These are phyloP conservation scores for Phaeosphaeriaceae sp. DNA, from an alignment of 2,329 filamentous ascomycete genomes.

Conservation along the genomic window DNA sequence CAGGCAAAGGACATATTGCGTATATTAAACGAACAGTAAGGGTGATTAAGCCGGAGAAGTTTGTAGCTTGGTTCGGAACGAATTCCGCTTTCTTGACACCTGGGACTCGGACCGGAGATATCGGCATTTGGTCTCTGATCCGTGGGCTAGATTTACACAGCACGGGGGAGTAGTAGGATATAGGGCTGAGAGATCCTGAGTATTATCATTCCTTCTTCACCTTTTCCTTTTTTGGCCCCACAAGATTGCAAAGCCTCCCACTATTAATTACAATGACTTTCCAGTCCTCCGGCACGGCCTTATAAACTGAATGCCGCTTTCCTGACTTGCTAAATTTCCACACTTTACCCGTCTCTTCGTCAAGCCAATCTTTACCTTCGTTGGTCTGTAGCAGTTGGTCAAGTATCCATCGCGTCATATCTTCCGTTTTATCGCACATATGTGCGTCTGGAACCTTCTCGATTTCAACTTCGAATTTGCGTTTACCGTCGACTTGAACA, in stretches of 20 bases:
- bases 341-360: constrained; percentile 44
- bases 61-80: too few species aligned
- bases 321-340: constrained; percentile 28
- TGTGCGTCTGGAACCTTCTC: constrained; percentile 57
- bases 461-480: constrained; percentile 72
- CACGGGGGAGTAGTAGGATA: neutral
- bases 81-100: too few species aligned
- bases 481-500: constrained; percentile 81
- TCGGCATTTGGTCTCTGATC: too few species aligned
- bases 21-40: neutral
- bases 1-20: constrained; percentile 2
- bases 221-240: constrained; percentile 46
- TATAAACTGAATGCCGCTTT: constrained; percentile 7
- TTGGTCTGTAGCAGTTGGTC: constrained; percentile 65
- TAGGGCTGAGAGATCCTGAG: neutral
- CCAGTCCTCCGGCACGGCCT: constrained; percentile 29
- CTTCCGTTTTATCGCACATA: neutral
- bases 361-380: constrained; percentile 63
- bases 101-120: too few species aligned
- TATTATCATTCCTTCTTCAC: neutral
- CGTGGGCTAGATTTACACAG: too few species aligned
- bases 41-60: neutral
- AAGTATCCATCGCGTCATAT: constrained; percentile 60
- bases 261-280: constrained; percentile 70
- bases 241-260: constrained; percentile 77